Conservation (phyloP, 257 asterid genomes). For the Solanum sitiens region DNA sequence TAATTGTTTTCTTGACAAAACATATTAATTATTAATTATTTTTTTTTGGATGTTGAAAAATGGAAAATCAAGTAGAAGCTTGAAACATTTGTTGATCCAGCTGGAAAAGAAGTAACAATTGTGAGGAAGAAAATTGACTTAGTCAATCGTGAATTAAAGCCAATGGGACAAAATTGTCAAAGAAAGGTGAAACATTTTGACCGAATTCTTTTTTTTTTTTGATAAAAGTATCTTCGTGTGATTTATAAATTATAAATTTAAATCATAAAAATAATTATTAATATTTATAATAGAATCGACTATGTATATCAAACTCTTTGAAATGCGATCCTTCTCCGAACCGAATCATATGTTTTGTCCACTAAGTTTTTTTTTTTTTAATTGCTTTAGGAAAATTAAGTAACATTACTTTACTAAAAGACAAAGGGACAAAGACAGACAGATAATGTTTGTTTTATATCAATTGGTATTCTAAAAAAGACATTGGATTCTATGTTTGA, state of each 20-base stretch:
- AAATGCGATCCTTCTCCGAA: neutral
- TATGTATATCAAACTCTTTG: neutral
- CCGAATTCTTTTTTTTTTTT: neutral
- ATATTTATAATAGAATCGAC: no score
- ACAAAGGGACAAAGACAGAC: neutral
- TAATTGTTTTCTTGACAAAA: no score
- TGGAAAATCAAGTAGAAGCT: constrained; percentile 56
- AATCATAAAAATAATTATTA: no score
- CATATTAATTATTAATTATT: neutral
- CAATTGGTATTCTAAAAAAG: neutral
- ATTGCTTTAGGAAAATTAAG: neutral
- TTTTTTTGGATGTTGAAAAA: neutral
- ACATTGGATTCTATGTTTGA: neutral
- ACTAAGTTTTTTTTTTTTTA: no score
- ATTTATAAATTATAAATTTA: no score
- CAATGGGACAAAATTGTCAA: constrained; percentile 59
- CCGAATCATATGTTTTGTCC: neutral
- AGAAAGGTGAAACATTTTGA: constrained; percentile 42
- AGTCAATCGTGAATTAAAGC: constrained; percentile 52
- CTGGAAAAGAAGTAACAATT: constrained; percentile 56
- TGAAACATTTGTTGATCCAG: constrained; percentile 71
- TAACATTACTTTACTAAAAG: neutral
- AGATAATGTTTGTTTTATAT: neutral
- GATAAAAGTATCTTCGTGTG: no score
- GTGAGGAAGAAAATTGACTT: constrained; percentile 64